Base-by-base conservation (phyloP, 176 grass and related monocot genomes). In the Cenchrus fungigraminus region DNA sequence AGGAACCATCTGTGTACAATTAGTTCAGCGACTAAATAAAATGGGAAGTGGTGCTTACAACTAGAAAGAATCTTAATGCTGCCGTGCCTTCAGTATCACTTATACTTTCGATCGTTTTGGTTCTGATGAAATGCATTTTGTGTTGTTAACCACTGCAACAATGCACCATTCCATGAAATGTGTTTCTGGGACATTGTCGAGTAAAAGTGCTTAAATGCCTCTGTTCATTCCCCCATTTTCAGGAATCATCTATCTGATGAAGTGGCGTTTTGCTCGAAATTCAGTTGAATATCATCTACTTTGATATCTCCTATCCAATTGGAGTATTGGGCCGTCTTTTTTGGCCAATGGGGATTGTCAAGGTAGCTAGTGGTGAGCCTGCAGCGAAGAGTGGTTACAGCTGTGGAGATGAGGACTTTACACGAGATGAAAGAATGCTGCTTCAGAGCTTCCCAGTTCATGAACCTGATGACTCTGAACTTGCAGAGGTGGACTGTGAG, bases 291-390 rank as follows among this genome's bases (percentile, higher is more conserved):
- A 17, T 74, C 19, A 44, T 64, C 84, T 71, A 40, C 44, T 87
- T 68, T 87, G 82, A 61, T 40, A 56, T 62, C 28, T 76, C 65
- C 81, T 20, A 78, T 71, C 73, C 22, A 12, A 75, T 37, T 74
- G 40, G 51, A 31, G 29, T 29, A 45, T 5, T 32, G n/a, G 57
- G 59, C 46, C 54, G 22, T 60, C n/a, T 37, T 54, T 59, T 72
- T 66, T 8, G 20, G 31, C 58, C 32, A 63, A 95, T 98, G 93
- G 93, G 91, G n/a, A 94, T 98, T 81, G 75, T 78, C 74, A 98
- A 91, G 81, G 62, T 77, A 69, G 74, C 56, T 59, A 64, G 69
- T 32, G 68, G 44, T 31, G 75, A 55, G 37, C 69, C 32, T 42
- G 64, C 32, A 28, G 16, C 0, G 34, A 55, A 76, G 73, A 56